A percentile compares a stretch with the other conserved stretches of the same genome.
Evolutionary conservation across 23 red algal genomes (phyloP).

Genomic region (Chondrus crispus): DNA sequence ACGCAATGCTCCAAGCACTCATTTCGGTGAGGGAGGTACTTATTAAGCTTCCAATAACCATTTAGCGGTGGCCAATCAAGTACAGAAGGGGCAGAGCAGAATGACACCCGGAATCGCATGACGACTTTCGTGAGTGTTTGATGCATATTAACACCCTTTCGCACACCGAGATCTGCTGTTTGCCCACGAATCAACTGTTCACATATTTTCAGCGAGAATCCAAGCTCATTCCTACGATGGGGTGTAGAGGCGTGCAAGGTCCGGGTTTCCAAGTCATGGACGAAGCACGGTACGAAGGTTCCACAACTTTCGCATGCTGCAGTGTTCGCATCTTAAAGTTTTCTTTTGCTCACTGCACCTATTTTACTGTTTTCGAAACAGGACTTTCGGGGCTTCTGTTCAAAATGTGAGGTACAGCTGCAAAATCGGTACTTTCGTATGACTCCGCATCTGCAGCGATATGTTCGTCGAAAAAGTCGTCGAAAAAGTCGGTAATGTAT

Average conservation of each 20-base stretch:
- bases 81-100: neutral
- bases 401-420: too few species aligned
- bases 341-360: too few species aligned
- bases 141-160: neutral
- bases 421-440: too few species aligned
- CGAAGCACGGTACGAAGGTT: neutral
- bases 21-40: neutral
- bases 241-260: neutral
- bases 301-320: neutral
- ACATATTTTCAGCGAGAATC: slow-evolving; percentile 26
- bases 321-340: neutral
- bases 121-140: slow-evolving; percentile 29
- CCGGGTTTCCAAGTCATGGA: neutral
- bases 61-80: neutral
- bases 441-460: too few species aligned
- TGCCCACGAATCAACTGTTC: slow-evolving; percentile 35
- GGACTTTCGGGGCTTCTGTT: too few species aligned
- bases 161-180: slow-evolving; percentile 3
- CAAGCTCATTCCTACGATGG: neutral
- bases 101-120: neutral
- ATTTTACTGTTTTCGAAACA: too few species aligned
- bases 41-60: slow-evolving; percentile 13
- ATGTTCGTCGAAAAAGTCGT: too few species aligned
- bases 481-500: too few species aligned
- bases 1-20: slow-evolving; percentile 4